These are phyloP conservation scores for Nakazawaea laoshanensis DNA, from an alignment of 805 yeast genomes.

Conservation along the genomic window DNA sequence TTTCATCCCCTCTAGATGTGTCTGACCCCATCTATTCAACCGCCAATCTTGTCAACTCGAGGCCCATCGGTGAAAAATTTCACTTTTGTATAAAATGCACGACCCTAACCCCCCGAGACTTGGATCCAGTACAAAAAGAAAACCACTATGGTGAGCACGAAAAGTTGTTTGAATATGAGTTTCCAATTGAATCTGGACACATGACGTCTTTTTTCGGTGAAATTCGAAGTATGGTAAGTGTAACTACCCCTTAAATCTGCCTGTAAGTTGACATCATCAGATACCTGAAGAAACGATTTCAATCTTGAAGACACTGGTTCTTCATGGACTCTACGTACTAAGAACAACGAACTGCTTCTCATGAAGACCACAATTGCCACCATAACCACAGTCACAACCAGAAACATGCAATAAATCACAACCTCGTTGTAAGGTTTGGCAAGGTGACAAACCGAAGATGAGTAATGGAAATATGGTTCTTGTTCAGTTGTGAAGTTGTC, in stretches of 20 bases:
- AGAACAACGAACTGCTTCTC: slow-evolving; percentile 4
- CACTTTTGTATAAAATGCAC: no score
- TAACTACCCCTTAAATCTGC: slow-evolving; percentile 6
- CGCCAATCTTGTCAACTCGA: no score
- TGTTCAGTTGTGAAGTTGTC: neutral
- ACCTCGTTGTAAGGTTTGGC: slow-evolving; percentile 38
- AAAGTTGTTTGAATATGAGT: neutral
- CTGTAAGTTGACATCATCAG: slow-evolving; percentile 1
- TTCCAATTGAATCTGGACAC: slow-evolving; percentile 2
- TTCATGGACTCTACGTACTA: slow-evolving; percentile 1
- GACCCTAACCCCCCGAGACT: no score
- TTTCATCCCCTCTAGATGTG: no score
- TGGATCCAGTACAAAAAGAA: slow-evolving; percentile 4
- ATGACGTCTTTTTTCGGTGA: slow-evolving; percentile 4
- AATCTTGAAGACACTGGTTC: slow-evolving; percentile 8
- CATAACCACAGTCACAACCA: slow-evolving; percentile 18
- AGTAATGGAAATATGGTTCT: slow-evolving; percentile 22
- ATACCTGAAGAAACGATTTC: slow-evolving; percentile 2
- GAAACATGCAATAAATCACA: slow-evolving; percentile 25
- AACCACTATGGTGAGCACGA: neutral
- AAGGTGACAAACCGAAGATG: slow-evolving; percentile 34
- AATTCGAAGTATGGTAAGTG: slow-evolving; percentile 6
- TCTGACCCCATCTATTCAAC: no score
- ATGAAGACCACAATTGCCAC: slow-evolving; percentile 4
- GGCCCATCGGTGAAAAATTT: no score